phyloP scores from a whole-genome alignment of 176 grass and related monocot species.

The barley (Hordeum vulgare) region DNA sequence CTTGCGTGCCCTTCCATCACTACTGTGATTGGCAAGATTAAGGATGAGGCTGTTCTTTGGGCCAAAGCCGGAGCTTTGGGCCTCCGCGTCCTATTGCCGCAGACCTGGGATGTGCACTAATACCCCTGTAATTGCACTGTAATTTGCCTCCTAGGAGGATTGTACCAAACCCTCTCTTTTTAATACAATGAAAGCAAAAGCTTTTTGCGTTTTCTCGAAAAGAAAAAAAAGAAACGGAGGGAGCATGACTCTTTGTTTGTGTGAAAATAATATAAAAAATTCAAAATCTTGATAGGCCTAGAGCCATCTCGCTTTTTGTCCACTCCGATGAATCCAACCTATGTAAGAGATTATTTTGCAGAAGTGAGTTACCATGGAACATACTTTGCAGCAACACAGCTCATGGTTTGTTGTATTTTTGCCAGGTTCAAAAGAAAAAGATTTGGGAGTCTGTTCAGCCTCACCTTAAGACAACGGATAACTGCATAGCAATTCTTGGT shows the following conservation, averaged over 20 bases:
- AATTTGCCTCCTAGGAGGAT: too few relatives aligned
- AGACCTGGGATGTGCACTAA: too few relatives aligned
- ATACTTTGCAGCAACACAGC: background rate
- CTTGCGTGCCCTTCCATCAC: too few relatives aligned
- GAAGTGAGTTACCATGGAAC: background rate
- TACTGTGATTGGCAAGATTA: too few relatives aligned
- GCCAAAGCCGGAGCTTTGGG: too few relatives aligned
- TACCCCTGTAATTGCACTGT: too few relatives aligned
- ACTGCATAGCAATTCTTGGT: constrained; percentile 49
- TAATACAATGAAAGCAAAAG: too few relatives aligned
- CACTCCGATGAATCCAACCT: background rate
- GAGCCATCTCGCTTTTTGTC: background rate
- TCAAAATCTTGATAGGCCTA: background rate
- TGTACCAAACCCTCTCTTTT: too few relatives aligned
- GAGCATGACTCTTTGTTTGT: background rate
- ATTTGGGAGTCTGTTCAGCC: constrained; percentile 93
- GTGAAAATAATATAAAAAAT: background rate
- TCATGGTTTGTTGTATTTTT: constrained; percentile 10
- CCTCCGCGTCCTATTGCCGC: too few relatives aligned
- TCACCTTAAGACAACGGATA: constrained; percentile 69
- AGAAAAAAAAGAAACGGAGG: too few relatives aligned
- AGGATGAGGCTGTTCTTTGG: too few relatives aligned
- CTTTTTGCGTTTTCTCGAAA: too few relatives aligned
- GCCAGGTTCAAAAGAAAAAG: constrained; percentile 95
- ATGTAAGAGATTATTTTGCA: background rate